A percentile compares a stretch with the other conserved stretches of the same genome.
phyloP scores from a whole-genome alignment of 495 filamentous ascomycete genomes.

The Penicillium arizonense region DNA sequence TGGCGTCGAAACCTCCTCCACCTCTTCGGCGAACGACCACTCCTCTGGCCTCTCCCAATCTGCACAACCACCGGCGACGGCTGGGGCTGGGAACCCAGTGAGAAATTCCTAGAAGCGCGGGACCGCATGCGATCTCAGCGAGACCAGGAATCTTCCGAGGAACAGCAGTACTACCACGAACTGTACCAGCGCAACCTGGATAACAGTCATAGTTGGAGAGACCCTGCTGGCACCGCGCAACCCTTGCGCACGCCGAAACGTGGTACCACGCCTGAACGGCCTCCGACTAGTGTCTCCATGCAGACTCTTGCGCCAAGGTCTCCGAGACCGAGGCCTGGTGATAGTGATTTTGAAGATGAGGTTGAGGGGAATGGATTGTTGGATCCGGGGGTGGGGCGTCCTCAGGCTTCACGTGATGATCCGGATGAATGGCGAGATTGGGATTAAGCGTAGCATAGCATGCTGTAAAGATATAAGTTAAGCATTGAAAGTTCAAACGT shows the following conservation, averaged over 20 bases:
- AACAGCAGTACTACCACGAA: conserved; percentile 49
- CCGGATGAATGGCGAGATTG: conserved; percentile 46
- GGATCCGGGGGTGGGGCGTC: conserved; percentile 11
- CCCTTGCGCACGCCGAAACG: conserved; percentile 36
- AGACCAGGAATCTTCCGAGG: conserved; percentile 50
- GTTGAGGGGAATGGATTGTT: conserved; percentile 26
- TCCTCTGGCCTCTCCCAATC: conserved; percentile 77
- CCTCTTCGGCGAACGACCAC: conserved; percentile 71
- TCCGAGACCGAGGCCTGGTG: conserved; percentile 42
- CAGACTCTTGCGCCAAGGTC: conserved; percentile 48
- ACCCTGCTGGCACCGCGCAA: conserved; percentile 10
- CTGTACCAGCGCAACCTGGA: conserved; percentile 41
- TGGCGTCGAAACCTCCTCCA: conserved; percentile 74
- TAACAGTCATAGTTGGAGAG: conserved; percentile 34
- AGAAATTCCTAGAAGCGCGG: conserved; percentile 65
- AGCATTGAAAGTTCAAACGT: too few species aligned
- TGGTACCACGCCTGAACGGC: conserved; percentile 52
- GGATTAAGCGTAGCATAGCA: conserved; percentile 30
- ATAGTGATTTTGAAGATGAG: conserved; percentile 41
- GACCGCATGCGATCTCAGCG: conserved; percentile 58
- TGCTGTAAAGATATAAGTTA: not conserved
- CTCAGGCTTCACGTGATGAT: conserved; percentile 9
- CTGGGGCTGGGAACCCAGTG: conserved; percentile 90
- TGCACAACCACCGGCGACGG: conserved; percentile 85
- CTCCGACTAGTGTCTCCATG: conserved; percentile 52